phyloP scores from a whole-genome alignment of 371 early-diverging fungal genomes.

The Mucor piriformis region DNA sequence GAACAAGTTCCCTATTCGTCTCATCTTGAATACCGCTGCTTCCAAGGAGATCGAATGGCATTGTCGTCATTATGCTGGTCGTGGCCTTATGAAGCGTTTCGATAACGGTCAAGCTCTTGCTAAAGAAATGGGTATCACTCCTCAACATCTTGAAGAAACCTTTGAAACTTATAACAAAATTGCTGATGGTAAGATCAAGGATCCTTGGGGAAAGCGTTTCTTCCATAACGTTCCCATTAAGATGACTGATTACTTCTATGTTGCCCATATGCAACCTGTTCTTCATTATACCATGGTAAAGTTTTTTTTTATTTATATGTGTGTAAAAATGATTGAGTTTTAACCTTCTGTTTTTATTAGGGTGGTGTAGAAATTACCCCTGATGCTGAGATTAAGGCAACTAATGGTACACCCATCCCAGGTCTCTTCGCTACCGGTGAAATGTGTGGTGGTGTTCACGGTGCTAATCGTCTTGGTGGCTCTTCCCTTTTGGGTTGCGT shows the following conservation, averaged over 20 bases:
- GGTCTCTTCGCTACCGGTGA: slow-evolving; percentile 95
- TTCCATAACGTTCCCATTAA: slow-evolving; percentile 81
- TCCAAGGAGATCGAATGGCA: slow-evolving; percentile 94
- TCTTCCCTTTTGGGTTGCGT: slow-evolving; percentile 85
- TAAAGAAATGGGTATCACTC: slow-evolving; percentile 78
- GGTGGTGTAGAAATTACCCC: slow-evolving; percentile 94
- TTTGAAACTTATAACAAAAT: slow-evolving; percentile 83
- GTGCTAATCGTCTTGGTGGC: slow-evolving; percentile 59
- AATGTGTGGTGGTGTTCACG: slow-evolving; percentile 71
- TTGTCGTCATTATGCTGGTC: slow-evolving; percentile 91
- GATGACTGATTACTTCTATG: slow-evolving; percentile 77
- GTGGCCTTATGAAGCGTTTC: slow-evolving; percentile 86
- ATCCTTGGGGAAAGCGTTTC: slow-evolving; percentile 93
- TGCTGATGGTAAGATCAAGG: slow-evolving; percentile 71
- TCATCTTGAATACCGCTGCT: slow-evolving; percentile 84
- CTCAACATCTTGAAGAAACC: slow-evolving; percentile 70
- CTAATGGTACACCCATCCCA: slow-evolving; percentile 62
- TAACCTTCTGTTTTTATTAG: slow-evolving; percentile 25
- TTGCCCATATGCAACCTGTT: slow-evolving; percentile 89
- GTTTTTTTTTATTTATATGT: slow-evolving; percentile 1
- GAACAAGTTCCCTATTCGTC: slow-evolving; percentile 85
- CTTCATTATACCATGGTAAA: slow-evolving; percentile 94
- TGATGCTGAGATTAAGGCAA: slow-evolving; percentile 70
- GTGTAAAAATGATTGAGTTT: slow-evolving; percentile 2
- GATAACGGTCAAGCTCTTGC: slow-evolving; percentile 77